These are phyloP conservation scores for Fusarium siculi DNA, from an alignment of 2,329 filamentous ascomycete species.

Conservation along the genomic window DNA sequence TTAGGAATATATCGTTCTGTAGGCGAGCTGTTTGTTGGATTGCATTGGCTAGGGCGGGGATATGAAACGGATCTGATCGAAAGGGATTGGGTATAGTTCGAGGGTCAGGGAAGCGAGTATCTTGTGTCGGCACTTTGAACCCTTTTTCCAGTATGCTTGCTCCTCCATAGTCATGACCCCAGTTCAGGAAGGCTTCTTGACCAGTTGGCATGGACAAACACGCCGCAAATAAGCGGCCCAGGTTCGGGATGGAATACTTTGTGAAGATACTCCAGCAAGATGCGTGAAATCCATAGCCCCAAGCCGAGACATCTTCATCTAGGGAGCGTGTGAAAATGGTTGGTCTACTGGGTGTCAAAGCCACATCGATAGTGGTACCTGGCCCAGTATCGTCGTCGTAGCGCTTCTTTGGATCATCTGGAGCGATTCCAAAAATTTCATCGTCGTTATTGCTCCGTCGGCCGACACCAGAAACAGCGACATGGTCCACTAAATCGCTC, in stretches of 20 bases:
- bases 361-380: not conserved
- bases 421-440: not conserved
- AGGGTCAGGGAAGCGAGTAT: not conserved
- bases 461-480: not conserved
- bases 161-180: not conserved
- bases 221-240: not conserved
- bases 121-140: not conserved
- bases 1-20: not conserved
- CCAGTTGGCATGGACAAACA: not conserved
- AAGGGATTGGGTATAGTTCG: not conserved
- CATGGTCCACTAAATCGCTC: not conserved
- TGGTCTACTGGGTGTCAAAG: not conserved
- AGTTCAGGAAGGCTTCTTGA: not conserved
- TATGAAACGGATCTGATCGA: not conserved
- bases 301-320: not conserved
- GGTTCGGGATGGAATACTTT: not conserved
- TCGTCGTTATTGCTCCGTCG: not conserved
- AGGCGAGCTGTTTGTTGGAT: not conserved
- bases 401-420: not conserved
- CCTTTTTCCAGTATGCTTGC: not conserved
- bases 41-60: not conserved
- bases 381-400: not conserved
- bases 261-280: not conserved
- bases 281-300: not conserved
- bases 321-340: not conserved